phyloP scores from a whole-genome alignment of 306 rosid species.

The Gastrolobium bilobum region DNA sequence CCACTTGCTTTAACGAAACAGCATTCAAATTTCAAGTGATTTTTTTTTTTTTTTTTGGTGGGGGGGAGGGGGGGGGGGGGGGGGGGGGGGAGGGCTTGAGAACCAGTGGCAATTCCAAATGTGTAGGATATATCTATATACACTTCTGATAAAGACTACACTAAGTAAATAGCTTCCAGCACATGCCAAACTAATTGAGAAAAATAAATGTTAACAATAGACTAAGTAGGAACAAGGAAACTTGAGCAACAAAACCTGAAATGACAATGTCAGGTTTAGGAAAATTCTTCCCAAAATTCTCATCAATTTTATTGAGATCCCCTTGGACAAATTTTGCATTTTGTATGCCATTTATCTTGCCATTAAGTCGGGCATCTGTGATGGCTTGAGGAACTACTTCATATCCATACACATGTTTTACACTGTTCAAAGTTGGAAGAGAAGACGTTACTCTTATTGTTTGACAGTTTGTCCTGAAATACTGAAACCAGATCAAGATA shows the following conservation, averaged over 20 bases:
- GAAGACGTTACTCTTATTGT: constrained; percentile 18
- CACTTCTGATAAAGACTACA: constrained; percentile 37
- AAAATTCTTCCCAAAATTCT: constrained; percentile 80
- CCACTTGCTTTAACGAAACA: constrained; percentile 29
- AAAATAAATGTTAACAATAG: constrained; percentile 24
- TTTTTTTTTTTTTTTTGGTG: no score
- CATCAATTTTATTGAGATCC: constrained; percentile 93
- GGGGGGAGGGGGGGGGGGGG: no score
- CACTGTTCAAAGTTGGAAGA: constrained; percentile 62
- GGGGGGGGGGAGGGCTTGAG: no score
- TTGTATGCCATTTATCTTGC: constrained; percentile 72
- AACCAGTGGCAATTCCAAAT: constrained; percentile 18
- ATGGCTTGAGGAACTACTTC: constrained; percentile 96
- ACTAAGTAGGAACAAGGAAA: constrained; percentile 33
- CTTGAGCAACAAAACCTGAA: constrained; percentile 66
- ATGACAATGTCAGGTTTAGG: constrained; percentile 93
- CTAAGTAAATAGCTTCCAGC: constrained; percentile 31
- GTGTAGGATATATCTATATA: constrained; percentile 17
- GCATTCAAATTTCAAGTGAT: constrained; percentile 25
- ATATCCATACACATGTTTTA: constrained; percentile 86
- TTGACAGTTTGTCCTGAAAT: constrained; percentile 29
- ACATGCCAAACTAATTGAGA: constrained; percentile 26
- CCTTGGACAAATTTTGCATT: constrained; percentile 95
- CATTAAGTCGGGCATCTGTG: constrained; percentile 83
- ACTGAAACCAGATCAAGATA: constrained; percentile 37